Evolutionary conservation across 2,329 filamentous ascomycete genomes (phyloP), one percentile per base, ranked within the genome.

Genomic region (Ceratocystis ficicola): DNA sequence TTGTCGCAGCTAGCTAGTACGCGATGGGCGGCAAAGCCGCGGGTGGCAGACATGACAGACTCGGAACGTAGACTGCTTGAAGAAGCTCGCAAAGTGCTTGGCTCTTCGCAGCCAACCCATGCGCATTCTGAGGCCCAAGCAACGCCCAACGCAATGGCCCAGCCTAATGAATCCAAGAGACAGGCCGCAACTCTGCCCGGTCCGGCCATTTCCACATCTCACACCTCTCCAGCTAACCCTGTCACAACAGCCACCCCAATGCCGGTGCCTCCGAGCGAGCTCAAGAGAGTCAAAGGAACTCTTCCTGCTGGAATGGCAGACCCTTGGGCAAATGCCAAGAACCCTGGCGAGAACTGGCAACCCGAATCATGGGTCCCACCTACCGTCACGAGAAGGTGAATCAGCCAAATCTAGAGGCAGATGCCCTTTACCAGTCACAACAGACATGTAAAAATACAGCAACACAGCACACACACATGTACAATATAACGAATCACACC

Each of bases 291-390:
- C 57, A 65, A 67, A 20, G 63, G n/a, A 32, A 44, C 66, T 17
- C 59, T 65, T 28, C 64, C 67, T 36, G 66, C 70, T 17, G 70
- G 71, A 0, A 68, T 68, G 2, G 70, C 75, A 1, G 79, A 86
- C 71, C 85, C 85, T 1, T 88, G 85, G 85, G 81, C 80, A 36
- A 79, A 77, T 69, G 77, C 79, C 0, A 77, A 71, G 22, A 79
- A 78, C 0, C 83, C 84, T 0, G 79, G 85, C 65, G 85, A 88
- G 72, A 77, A 75, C n/a, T 89, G 85, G 85, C 84, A 88, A 73
- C 87, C 87, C 0, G 72, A 82, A 61, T 76, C 83, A 2, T 89
- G 86, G 86, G 76, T 73, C 4, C 83, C 83, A 3, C 73, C 74
- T 1, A 70, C 77, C n/a, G 65, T 69, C 10, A 77, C 73, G 70